Percentiles rank a stretch among this genome's conserved stretches.
Evolutionary conservation across 2,329 filamentous ascomycete species (phyloP).

Genomic region (Ceratocystis cacaofunesta): DNA sequence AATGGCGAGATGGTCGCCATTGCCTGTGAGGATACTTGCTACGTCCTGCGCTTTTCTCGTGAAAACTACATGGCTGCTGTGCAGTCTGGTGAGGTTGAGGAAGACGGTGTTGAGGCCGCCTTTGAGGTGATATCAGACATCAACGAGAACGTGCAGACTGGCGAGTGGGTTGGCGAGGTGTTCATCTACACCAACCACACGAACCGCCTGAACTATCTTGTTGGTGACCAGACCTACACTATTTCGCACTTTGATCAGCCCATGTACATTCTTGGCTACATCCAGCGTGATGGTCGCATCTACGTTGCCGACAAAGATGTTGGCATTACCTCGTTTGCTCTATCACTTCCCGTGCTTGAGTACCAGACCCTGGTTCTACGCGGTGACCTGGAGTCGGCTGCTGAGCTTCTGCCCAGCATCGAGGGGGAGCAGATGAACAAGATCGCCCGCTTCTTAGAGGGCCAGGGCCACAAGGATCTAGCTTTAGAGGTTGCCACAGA

Average conservation of each 20-base stretch:
- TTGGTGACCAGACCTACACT: slow-evolving; percentile 95
- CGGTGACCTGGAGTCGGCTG: slow-evolving; percentile 81
- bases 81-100: slow-evolving; percentile 68
- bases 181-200: slow-evolving; percentile 98
- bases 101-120: slow-evolving; percentile 84
- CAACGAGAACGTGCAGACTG: slow-evolving; percentile 81
- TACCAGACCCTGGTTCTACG: slow-evolving; percentile 94
- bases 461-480: slow-evolving; percentile 91
- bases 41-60: slow-evolving; percentile 79
- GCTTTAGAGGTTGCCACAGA: slow-evolving; percentile 91
- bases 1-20: slow-evolving; percentile 85
- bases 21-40: slow-evolving; percentile 89
- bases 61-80: slow-evolving; percentile 76
- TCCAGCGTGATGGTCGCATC: slow-evolving; percentile 85
- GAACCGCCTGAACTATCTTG: slow-evolving; percentile 92
- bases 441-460: slow-evolving; percentile 92
- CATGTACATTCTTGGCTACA: slow-evolving; percentile 90
- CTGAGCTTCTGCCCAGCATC: slow-evolving; percentile 69
- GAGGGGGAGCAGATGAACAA: slow-evolving; percentile 94
- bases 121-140: slow-evolving; percentile 96
- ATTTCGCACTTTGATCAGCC: slow-evolving; percentile 92
- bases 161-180: slow-evolving; percentile 96
- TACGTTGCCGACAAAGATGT: slow-evolving; percentile 96
- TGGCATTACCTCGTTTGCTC: slow-evolving; percentile 71
- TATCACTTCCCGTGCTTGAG: slow-evolving; percentile 85